Conservation (phyloP, 2,329 filamentous ascomycete species). For the Rosellinia necatrix region DNA sequence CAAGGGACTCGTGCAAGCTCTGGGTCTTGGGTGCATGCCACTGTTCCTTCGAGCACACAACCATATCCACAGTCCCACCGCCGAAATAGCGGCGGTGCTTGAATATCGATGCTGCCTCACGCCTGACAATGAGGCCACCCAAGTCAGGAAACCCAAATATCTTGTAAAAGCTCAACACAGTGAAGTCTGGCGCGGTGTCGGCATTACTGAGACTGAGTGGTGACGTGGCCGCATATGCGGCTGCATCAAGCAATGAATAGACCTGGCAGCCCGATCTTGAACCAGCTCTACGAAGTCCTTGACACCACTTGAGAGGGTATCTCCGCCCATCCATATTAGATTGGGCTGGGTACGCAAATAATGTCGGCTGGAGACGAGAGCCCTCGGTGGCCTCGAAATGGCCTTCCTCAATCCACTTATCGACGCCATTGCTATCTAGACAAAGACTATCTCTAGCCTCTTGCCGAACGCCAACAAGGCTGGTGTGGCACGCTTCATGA, state of each 20-base stretch:
- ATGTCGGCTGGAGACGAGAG: constrained; percentile 36
- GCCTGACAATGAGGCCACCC: constrained; percentile 81
- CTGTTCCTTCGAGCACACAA: constrained; percentile 73
- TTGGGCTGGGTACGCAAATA: constrained; percentile 86
- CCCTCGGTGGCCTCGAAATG: constrained; percentile 38
- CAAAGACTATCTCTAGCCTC: constrained; percentile 68
- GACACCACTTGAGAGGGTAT: constrained; percentile 72
- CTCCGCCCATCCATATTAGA: constrained; percentile 89
- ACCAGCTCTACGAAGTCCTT: constrained; percentile 47
- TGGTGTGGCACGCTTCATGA: constrained; percentile 84
- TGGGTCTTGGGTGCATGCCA: constrained; percentile 81
- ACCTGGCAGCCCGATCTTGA: constrained; percentile 38
- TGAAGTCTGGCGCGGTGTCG: constrained; percentile 76
- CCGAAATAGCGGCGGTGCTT: constrained; percentile 80
- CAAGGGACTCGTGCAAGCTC: constrained; percentile 77
- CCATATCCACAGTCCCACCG: constrained; percentile 91
- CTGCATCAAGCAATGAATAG: constrained; percentile 82
- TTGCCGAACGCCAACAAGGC: constrained; percentile 79
- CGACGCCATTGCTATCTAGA: constrained; percentile 67
- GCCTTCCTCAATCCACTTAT: constrained; percentile 62
- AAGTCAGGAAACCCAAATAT: constrained; percentile 97
- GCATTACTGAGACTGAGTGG: constrained; percentile 71
- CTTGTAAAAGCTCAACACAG: constrained; percentile 88
- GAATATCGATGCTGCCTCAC: constrained; percentile 67
- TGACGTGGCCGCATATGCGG: constrained; percentile 78